Conservation (phyloP, 1,284 basidiomycete genomes). For the Boletus smithii region DNA sequence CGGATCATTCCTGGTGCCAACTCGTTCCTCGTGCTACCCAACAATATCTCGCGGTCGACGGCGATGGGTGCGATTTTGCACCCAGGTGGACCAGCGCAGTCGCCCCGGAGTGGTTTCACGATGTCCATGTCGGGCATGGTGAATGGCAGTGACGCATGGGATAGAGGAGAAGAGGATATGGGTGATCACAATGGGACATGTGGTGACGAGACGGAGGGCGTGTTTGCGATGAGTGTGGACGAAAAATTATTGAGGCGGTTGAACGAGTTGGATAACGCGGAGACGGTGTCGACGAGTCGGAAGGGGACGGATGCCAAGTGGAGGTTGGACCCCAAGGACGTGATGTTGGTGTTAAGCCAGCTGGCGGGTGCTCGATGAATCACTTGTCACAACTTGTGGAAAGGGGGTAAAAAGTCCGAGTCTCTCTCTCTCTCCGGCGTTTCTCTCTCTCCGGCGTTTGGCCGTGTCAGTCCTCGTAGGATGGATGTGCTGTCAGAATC, state of each 20-base stretch:
- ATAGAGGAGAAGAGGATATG: not conserved
- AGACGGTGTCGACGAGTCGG: slow-evolving; percentile 66
- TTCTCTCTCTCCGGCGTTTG: too few relatives aligned
- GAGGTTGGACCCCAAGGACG: slow-evolving; percentile 51
- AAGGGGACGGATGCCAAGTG: slow-evolving; percentile 75
- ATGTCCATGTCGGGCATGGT: slow-evolving; percentile 1
- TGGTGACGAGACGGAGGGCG: slow-evolving; percentile 55
- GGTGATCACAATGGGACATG: slow-evolving; percentile 2
- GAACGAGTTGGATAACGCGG: slow-evolving; percentile 67
- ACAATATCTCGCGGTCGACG: slow-evolving; percentile 76
- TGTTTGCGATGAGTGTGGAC: slow-evolving; percentile 68
- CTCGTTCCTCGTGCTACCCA: slow-evolving; percentile 80
- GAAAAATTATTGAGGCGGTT: slow-evolving; percentile 71
- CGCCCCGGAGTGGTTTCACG: slow-evolving; percentile 37
- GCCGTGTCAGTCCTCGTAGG: too few relatives aligned
- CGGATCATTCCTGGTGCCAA: slow-evolving; percentile 77
- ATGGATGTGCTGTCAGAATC: too few relatives aligned
- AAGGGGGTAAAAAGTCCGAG: too few relatives aligned
- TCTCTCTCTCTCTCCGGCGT: too few relatives aligned
- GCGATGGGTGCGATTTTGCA: slow-evolving; percentile 75
- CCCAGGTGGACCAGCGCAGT: slow-evolving; percentile 60
- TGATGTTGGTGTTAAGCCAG: slow-evolving; percentile 36
- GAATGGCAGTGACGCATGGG: not conserved
- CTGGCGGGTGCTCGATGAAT: slow-evolving; percentile 1
- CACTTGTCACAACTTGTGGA: too few relatives aligned